phyloP scores from a whole-genome alignment of 495 filamentous ascomycete genomes.

The Entonaema liquescens region DNA sequence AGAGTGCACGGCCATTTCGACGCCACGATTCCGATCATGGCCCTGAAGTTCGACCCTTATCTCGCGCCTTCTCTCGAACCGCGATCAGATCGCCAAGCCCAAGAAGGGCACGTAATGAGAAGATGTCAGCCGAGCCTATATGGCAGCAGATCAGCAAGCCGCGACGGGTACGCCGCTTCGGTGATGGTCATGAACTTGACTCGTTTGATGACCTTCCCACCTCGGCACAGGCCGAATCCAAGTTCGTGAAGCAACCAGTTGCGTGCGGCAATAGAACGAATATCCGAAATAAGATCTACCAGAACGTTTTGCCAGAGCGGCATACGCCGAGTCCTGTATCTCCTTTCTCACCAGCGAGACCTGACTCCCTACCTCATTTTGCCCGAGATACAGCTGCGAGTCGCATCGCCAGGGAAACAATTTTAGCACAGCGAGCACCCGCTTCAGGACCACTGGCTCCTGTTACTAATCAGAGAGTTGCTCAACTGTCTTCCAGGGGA shows the following conservation, averaged over 20 bases:
- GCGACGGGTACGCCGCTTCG: conserved; percentile 78
- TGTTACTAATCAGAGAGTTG: conserved; percentile 79
- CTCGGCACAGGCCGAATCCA: conserved; percentile 79
- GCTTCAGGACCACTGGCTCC: conserved; percentile 66
- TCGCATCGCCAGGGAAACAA: conserved; percentile 88
- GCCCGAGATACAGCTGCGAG: conserved; percentile 93
- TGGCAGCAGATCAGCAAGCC: conserved; percentile 75
- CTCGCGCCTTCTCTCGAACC: conserved; percentile 63
- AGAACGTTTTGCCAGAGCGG: conserved; percentile 61
- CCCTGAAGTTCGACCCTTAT: conserved; percentile 63
- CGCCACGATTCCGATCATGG: conserved; percentile 76
- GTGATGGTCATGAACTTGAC: conserved; percentile 91
- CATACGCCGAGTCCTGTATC: conserved; percentile 65
- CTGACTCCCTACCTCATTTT: conserved; percentile 77
- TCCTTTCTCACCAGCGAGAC: conserved; percentile 62
- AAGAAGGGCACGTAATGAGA: conserved; percentile 51
- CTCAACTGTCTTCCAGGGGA: conserved; percentile 70
- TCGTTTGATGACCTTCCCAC: conserved; percentile 95
- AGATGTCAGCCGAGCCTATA: conserved; percentile 50
- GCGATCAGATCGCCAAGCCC: conserved; percentile 66
- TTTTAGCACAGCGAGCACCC: conserved; percentile 67
- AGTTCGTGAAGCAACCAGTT: conserved; percentile 81
- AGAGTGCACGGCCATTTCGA: conserved; percentile 72
- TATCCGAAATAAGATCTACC: conserved; percentile 67
- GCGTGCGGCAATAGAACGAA: conserved; percentile 73